Conservation (phyloP, 345 rosid species). For the Syzygium grande region DNA sequence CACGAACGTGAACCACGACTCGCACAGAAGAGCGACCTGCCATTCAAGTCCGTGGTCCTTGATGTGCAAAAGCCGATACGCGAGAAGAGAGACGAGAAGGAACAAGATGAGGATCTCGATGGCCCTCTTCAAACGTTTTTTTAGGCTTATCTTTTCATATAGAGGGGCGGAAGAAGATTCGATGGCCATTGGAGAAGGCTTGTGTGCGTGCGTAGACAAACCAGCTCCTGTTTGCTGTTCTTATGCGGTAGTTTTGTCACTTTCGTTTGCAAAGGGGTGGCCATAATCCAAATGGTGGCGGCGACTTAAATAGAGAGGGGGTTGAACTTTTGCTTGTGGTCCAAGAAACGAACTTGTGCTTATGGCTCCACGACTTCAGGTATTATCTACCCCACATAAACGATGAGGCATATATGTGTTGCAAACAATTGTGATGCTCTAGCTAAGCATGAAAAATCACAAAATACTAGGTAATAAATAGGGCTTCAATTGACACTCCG, state of each 20-base stretch:
- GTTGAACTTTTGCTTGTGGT: not conserved
- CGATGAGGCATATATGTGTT: too few relatives aligned
- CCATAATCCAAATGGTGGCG: not conserved
- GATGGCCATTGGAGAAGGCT: not conserved
- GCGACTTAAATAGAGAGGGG: not conserved
- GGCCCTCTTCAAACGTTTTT: slow-evolving; percentile 15
- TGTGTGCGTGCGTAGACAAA: not conserved
- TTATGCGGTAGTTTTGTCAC: not conserved
- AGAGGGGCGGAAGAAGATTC: slow-evolving; percentile 1
- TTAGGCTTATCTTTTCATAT: slow-evolving; percentile 9
- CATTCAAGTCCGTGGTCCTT: slow-evolving; percentile 29
- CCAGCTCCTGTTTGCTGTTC: not conserved
- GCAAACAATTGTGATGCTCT: too few relatives aligned
- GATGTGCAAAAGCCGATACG: slow-evolving; percentile 18
- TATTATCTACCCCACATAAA: too few relatives aligned
- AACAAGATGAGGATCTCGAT: slow-evolving; percentile 15
- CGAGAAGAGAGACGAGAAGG: slow-evolving; percentile 26
- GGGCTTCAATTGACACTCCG: too few relatives aligned
- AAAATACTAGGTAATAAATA: too few relatives aligned
- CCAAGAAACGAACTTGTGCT: not conserved
- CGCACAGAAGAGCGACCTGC: slow-evolving; percentile 59
- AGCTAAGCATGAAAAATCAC: too few relatives aligned
- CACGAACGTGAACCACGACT: slow-evolving; percentile 40
- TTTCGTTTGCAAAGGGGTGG: not conserved
- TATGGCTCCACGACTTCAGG: not conserved